Evolutionary conservation across 139 green algal genomes (phyloP).

Genomic region (Auxenochlorella pyrenoidosa): DNA sequence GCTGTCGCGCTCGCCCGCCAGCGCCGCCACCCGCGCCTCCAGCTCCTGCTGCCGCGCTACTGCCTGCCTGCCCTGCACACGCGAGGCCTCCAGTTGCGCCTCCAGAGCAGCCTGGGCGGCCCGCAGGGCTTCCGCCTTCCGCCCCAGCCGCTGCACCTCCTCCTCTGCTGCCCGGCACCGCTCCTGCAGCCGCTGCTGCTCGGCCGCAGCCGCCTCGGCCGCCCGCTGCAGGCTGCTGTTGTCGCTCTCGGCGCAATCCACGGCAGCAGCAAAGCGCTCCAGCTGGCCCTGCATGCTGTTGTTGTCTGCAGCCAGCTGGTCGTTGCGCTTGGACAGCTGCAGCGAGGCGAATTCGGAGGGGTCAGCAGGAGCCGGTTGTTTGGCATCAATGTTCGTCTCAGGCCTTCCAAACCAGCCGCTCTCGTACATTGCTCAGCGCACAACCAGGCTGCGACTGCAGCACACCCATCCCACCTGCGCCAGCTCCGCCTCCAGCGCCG

Average conservation of each 20-base stretch:
- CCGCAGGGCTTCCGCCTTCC: neutral
- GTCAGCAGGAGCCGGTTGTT: neutral
- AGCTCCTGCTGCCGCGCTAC: neutral
- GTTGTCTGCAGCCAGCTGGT: neutral
- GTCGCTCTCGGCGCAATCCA: neutral
- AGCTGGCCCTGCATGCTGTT: neutral
- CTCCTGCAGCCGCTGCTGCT: conserved; percentile 12
- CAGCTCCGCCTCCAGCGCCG: neutral
- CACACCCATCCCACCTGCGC: neutral
- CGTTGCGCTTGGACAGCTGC: conserved; percentile 12
- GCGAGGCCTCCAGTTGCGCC: neutral
- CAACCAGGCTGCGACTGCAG: too few relatives aligned
- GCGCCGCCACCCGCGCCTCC: neutral
- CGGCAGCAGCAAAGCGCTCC: neutral
- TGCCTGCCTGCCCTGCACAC: neutral
- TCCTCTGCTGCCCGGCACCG: neutral
- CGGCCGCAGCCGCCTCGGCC: neutral
- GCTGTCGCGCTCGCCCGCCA: neutral
- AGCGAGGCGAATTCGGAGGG: neutral
- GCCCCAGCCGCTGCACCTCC: neutral
- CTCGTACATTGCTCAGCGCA: neutral
- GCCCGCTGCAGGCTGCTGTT: neutral
- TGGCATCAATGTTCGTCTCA: neutral
- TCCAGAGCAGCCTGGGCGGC: neutral
- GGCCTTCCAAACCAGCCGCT: neutral